Evolutionary conservation across 257 asterid genomes (phyloP).

Genomic region (Mitragyna speciosa): DNA sequence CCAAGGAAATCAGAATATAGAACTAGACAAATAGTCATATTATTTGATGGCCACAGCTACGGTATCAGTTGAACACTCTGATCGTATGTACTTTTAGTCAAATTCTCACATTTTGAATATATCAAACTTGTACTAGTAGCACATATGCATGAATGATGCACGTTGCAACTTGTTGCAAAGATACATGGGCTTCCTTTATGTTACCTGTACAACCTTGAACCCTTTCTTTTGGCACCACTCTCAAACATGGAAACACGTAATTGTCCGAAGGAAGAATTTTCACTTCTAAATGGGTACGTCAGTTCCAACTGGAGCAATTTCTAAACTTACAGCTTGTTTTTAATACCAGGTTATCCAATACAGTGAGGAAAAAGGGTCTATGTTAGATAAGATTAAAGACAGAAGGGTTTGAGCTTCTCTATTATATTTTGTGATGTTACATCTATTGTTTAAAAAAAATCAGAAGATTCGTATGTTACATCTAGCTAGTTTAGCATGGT

Average conservation of each 20-base stretch:
- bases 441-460: too few species aligned
- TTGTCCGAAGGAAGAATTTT: not conserved
- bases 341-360: not conserved
- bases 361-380: too few species aligned
- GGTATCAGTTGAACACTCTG: not conserved
- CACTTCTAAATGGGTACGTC: not conserved
- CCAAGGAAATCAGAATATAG: not conserved
- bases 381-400: not conserved
- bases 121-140: not conserved
- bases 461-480: too few species aligned
- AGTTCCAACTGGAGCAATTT: not conserved
- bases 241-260: slow-evolving; percentile 1
- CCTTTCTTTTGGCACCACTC: not conserved
- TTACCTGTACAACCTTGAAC: not conserved
- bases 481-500: too few species aligned
- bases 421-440: too few species aligned
- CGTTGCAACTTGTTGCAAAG: not conserved
- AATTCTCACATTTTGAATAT: not conserved
- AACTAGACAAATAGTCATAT: not conserved
- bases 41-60: not conserved
- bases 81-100: not conserved
- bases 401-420: not conserved
- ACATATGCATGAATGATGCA: not conserved
- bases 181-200: not conserved
- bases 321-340: not conserved